These are phyloP conservation scores for Rhynchosporium secalis DNA, from an alignment of 2,329 filamentous ascomycete genomes.

Conservation along the genomic window DNA sequence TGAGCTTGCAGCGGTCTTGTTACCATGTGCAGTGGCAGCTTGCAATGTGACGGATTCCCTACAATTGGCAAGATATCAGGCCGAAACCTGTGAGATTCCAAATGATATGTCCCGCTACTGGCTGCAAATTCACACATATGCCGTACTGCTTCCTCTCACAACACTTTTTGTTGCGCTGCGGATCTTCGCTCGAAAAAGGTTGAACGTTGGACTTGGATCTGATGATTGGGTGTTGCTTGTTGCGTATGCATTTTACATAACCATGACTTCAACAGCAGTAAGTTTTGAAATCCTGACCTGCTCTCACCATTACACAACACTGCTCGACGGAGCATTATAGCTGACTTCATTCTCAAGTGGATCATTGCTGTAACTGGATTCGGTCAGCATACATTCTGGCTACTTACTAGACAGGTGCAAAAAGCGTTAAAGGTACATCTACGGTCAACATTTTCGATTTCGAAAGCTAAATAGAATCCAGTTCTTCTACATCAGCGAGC, in stretches of 20 bases:
- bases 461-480: background rate
- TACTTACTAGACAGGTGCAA: slow-evolving; percentile 6
- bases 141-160: slow-evolving; percentile 9
- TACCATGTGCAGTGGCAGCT: slow-evolving; percentile 39
- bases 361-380: slow-evolving; percentile 16
- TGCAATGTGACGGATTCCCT: slow-evolving; percentile 43
- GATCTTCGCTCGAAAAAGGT: slow-evolving; percentile 9
- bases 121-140: slow-evolving; percentile 10
- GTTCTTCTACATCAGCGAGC: slow-evolving; percentile 21
- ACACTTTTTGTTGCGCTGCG: slow-evolving; percentile 17
- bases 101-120: slow-evolving; percentile 16
- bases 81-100: slow-evolving; percentile 42
- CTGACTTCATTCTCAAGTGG: background rate
- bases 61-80: slow-evolving; percentile 46
- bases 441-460: no score
- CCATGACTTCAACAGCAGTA: slow-evolving; percentile 8
- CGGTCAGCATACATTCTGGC: slow-evolving; percentile 22
- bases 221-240: slow-evolving; percentile 24
- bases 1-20: slow-evolving; percentile 38
- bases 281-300: background rate
- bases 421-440: slow-evolving; percentile 2
- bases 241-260: slow-evolving; percentile 11
- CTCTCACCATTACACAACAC: background rate
- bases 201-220: slow-evolving; percentile 16
- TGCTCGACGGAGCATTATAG: background rate